Evolutionary conservation across 2,329 filamentous ascomycete genomes (phyloP).

Genomic region (Diatrype stigma): DNA sequence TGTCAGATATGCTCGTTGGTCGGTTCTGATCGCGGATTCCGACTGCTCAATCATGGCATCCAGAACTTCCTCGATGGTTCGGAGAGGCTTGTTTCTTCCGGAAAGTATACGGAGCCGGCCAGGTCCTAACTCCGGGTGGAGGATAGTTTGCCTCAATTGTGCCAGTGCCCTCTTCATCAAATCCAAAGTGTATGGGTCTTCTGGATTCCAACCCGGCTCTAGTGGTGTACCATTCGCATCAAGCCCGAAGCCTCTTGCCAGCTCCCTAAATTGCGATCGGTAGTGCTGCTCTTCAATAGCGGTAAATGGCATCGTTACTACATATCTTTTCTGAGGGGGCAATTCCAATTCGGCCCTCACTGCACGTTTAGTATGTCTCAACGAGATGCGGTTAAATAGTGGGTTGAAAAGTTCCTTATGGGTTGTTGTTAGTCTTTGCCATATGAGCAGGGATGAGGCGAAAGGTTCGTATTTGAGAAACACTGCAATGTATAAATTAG

Average conservation of each 20-base stretch:
- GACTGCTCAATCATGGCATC: constrained; percentile 89
- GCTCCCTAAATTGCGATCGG: constrained; percentile 66
- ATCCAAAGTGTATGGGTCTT: constrained; percentile 54
- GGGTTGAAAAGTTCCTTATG: constrained; percentile 62
- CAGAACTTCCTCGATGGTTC: constrained; percentile 81
- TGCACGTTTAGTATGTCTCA: constrained; percentile 81
- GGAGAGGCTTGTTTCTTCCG: constrained; percentile 61
- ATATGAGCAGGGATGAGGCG: constrained; percentile 58
- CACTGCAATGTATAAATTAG: constrained; percentile 27
- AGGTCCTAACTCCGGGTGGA: constrained; percentile 78
- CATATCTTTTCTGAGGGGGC: constrained; percentile 78
- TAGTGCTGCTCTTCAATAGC: constrained; percentile 91
- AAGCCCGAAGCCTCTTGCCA: constrained; percentile 67
- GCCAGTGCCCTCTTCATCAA: constrained; percentile 77
- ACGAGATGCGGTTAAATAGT: constrained; percentile 67
- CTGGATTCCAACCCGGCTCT: constrained; percentile 58
- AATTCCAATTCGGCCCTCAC: constrained; percentile 75
- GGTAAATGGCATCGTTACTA: constrained; percentile 87
- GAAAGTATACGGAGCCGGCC: constrained; percentile 62
- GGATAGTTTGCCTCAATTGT: constrained; percentile 72
- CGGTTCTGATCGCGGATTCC: constrained; percentile 59
- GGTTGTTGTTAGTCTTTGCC: constrained; percentile 60
- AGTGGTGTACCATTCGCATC: constrained; percentile 60
- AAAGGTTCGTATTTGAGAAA: constrained; percentile 81
- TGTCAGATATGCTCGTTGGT: constrained; percentile 64